Evolutionary conservation across 192 early-diverging fungal species (phyloP).

Genomic region (Entomortierella parvispora): DNA sequence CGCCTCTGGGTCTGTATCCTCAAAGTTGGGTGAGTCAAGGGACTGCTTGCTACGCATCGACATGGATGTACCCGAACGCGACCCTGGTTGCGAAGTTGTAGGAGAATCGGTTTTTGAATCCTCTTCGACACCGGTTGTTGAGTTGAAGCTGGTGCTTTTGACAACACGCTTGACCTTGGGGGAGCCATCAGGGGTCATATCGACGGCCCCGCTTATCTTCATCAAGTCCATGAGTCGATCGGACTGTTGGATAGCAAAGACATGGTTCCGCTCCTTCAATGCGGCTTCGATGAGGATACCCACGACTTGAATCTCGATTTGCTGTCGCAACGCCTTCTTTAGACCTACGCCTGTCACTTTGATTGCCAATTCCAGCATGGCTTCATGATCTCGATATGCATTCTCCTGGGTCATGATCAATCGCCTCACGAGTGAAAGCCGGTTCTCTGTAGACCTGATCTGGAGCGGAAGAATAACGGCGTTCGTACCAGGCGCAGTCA

Average conservation of each 20-base stretch:
- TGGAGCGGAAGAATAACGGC: slow-evolving; percentile 73
- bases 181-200: slow-evolving; percentile 34
- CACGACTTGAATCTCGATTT: slow-evolving; percentile 64
- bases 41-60: background rate
- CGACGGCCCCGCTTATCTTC: slow-evolving; percentile 25
- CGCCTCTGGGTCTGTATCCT: slow-evolving; percentile 52
- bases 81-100: slow-evolving; percentile 8
- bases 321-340: slow-evolving; percentile 24
- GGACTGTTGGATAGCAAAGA: slow-evolving; percentile 64
- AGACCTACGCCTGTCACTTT: slow-evolving; percentile 47
- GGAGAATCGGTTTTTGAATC: slow-evolving; percentile 11
- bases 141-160: slow-evolving; percentile 31
- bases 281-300: slow-evolving; percentile 72
- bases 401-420: slow-evolving; percentile 63
- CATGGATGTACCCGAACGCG: slow-evolving; percentile 18
- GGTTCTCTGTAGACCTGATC: slow-evolving; percentile 69
- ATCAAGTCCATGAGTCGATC: slow-evolving; percentile 66
- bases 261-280: slow-evolving; percentile 63
- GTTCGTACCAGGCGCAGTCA: slow-evolving; percentile 54
- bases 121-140: background rate
- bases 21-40: background rate
- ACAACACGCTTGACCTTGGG: slow-evolving; percentile 16
- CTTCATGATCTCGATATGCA: slow-evolving; percentile 58
- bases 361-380: slow-evolving; percentile 67
- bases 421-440: slow-evolving; percentile 67